Base-by-base conservation (phyloP, 805 yeast species). In the Candida fluviatilis region DNA sequence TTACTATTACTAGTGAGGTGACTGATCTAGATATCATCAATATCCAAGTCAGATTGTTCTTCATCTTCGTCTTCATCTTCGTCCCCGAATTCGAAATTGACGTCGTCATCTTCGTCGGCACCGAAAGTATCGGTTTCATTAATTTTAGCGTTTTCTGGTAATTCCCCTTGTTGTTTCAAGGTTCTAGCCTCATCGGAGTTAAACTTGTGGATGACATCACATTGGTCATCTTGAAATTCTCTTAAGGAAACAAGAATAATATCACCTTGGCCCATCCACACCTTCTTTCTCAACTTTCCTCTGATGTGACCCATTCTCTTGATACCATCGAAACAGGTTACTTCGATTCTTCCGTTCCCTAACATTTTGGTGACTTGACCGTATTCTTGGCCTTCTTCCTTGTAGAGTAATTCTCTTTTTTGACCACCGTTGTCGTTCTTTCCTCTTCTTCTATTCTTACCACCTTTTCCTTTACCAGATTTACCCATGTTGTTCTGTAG, bases 251-350 rank as follows among this genome's bases (percentile, higher is more conserved):
- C 93, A 59, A 93, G 73, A 52, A 93, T 88, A 54, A 93, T 93
- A 63, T 93, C 99, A 72, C 99, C 99, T 66, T 89, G 98, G 34
- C 86, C 86, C 88, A 93, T 90, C 99, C 99, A 93, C 45, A 93
- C 99, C 79, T 91, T 93, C 83, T 93, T 93, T 78, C 99, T 86
- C 71, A 93, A 78, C 64, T 93, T 93, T 56, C 99, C 99, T 77
- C 99, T 87, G 59, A 93, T 93, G 62, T 91, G 99, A 14, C 95
- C 99, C 79, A 89, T 78, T 74, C 99, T 82, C 62, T 81, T 86
- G 52, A 75, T 73, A 49, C 95, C 96, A 60, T 93, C 99, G 58
- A 93, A 93, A 71, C 99, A 93, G 36, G 81, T 65, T 39, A 95
- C 96, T 64, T 90, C 96, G 39, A 93, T 83, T 68, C 99, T 82